Conservation (phyloP, 768 basidiomycete genomes). For the Phaeotremella fagi region DNA sequence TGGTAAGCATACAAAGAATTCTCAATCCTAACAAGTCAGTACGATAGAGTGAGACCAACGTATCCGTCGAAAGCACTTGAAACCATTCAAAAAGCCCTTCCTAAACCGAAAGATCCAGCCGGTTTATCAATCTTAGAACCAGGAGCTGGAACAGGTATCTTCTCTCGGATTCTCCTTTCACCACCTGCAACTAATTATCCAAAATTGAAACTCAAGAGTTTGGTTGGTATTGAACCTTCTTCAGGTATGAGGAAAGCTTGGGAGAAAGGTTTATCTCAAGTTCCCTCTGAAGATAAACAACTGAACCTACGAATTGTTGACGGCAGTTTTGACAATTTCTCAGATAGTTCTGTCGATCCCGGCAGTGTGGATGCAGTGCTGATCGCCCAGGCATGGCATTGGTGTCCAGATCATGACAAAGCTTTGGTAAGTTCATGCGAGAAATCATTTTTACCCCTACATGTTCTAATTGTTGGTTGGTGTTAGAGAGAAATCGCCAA, state of each 20-base stretch:
- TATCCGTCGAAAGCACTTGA: conserved; percentile 65
- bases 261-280: conserved; percentile 45
- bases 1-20: conserved; percentile 23
- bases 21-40: conserved; percentile 16
- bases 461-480: not conserved
- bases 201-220: conserved; percentile 50
- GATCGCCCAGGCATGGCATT: conserved; percentile 74
- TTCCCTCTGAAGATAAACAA: not conserved
- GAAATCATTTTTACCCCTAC: not conserved
- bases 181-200: conserved; percentile 48
- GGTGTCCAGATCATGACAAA: conserved; percentile 67
- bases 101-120: conserved; percentile 40
- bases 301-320: conserved; percentile 22
- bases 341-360: conserved; percentile 11
- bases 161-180: conserved; percentile 69
- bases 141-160: conserved; percentile 82
- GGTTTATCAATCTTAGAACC: conserved; percentile 54
- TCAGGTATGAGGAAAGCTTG: conserved; percentile 78
- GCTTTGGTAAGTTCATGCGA: conserved; percentile 54
- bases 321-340: conserved; percentile 44
- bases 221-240: conserved; percentile 74
- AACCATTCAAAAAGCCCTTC: conserved; percentile 57
- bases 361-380: conserved; percentile 31
- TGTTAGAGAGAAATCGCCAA: conserved; percentile 64
- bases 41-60: conserved; percentile 65